Conservation (phyloP, 2,329 filamentous ascomycete species). For the Pestalotiopsis fici region DNA sequence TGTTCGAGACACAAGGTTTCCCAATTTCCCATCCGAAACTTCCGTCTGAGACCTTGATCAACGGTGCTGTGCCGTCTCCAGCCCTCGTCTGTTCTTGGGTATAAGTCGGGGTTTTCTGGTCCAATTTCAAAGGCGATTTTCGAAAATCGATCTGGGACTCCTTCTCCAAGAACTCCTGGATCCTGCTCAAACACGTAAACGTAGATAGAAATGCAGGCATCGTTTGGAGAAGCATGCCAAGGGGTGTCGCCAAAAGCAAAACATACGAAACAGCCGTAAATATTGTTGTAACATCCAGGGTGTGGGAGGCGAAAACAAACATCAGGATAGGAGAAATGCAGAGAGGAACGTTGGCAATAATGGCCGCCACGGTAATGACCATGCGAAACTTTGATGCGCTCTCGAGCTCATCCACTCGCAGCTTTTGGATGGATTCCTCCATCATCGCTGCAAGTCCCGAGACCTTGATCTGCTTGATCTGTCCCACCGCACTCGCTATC, state of each 20-base stretch:
- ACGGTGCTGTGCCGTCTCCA: too few species aligned
- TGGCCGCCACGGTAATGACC: slow-evolving; percentile 33
- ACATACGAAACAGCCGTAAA: slow-evolving; percentile 45
- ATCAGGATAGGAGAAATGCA: slow-evolving; percentile 27
- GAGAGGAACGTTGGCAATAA: slow-evolving; percentile 22
- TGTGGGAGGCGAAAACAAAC: slow-evolving; percentile 27
- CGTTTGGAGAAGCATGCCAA: slow-evolving; percentile 38
- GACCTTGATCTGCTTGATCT: slow-evolving; percentile 44
- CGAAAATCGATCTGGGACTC: slow-evolving; percentile 27
- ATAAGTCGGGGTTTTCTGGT: too few species aligned
- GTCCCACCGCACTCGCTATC: slow-evolving; percentile 33
- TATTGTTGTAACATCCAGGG: slow-evolving; percentile 27
- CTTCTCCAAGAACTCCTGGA: slow-evolving; percentile 35
- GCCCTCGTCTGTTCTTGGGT: too few species aligned
- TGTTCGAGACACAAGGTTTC: slow-evolving; percentile 25
- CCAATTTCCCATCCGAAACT: slow-evolving; percentile 35
- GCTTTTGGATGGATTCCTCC: slow-evolving; percentile 26
- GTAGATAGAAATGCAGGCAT: slow-evolving; percentile 38
- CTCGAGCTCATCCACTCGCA: slow-evolving; percentile 37
- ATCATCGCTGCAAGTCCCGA: slow-evolving; percentile 33
- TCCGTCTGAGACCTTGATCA: too few species aligned
- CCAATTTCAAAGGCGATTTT: background rate
- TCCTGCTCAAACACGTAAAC: slow-evolving; percentile 40
- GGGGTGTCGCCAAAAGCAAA: slow-evolving; percentile 35
- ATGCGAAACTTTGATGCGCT: slow-evolving; percentile 34